These are phyloP conservation scores for Pholiota molesta DNA, from an alignment of 768 basidiomycete species.

Conservation along the genomic window DNA sequence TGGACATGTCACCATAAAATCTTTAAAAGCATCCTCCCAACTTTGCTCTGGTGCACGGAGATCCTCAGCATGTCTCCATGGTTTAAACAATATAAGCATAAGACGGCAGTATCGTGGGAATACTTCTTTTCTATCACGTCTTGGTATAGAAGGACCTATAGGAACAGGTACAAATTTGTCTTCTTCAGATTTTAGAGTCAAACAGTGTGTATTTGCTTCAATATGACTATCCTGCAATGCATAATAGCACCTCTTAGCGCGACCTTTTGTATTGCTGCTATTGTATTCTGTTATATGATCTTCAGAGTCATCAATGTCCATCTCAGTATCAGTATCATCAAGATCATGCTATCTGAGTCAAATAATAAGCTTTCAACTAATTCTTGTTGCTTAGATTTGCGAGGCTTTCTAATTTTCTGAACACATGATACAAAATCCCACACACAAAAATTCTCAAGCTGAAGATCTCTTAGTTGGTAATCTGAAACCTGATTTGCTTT, in stretches of 20 bases:
- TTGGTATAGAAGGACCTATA: not conserved
- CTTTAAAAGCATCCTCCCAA: not conserved
- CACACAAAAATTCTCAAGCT: constrained; percentile 19
- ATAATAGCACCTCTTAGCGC: too few relatives aligned
- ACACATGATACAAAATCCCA: constrained; percentile 33
- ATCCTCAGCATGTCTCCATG: not conserved
- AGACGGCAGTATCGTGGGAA: not conserved
- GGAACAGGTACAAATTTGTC: not conserved
- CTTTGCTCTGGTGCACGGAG: not conserved
- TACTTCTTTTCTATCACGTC: not conserved
- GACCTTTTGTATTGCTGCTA: too few relatives aligned
- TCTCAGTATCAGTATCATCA: too few relatives aligned
- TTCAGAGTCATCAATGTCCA: too few relatives aligned
- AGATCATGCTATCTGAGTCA: too few relatives aligned
- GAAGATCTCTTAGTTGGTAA: constrained; percentile 24
- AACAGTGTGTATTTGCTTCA: not conserved
- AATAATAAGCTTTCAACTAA: too few relatives aligned
- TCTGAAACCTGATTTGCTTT: constrained; percentile 25
- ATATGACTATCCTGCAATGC: not conserved
- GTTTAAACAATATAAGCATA: not conserved
- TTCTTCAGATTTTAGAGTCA: not conserved
- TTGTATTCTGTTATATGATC: too few relatives aligned
- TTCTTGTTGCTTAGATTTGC: too few relatives aligned
- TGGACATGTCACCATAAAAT: constrained; percentile 1
- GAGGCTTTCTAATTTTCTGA: constrained; percentile 18